phyloP scores from a whole-genome alignment of 2,329 filamentous ascomycete species.

The Phialophora tarda region DNA sequence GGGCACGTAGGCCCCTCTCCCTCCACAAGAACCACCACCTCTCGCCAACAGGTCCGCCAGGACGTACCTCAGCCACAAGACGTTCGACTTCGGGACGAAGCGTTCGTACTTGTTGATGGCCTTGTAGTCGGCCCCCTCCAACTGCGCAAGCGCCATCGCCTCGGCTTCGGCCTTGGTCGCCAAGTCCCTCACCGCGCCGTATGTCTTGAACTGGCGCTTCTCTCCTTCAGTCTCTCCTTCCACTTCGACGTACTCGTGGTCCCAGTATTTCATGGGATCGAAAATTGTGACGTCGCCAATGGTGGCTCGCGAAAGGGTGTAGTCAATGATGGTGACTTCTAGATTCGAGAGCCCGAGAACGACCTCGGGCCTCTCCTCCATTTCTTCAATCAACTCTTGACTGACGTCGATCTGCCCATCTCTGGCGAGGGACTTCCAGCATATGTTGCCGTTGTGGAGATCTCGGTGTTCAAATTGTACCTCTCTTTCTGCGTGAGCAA shows the following conservation, averaged over 20 bases:
- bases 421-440: slow-evolving; percentile 54
- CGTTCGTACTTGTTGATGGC: slow-evolving; percentile 54
- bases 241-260: slow-evolving; percentile 14
- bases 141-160: slow-evolving; percentile 39
- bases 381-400: slow-evolving; percentile 42
- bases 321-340: slow-evolving; percentile 70
- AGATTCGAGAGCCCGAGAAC: slow-evolving; percentile 59
- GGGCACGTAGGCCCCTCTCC: slow-evolving; percentile 24
- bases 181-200: slow-evolving; percentile 29
- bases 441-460: slow-evolving; percentile 70
- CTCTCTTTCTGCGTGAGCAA: slow-evolving; percentile 66
- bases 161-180: slow-evolving; percentile 25
- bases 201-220: slow-evolving; percentile 27
- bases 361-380: slow-evolving; percentile 44
- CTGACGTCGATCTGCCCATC: slow-evolving; percentile 45
- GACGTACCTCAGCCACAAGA: slow-evolving; percentile 68
- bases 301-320: slow-evolving; percentile 68
- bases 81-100: slow-evolving; percentile 66
- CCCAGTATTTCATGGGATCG: slow-evolving; percentile 29
- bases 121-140: slow-evolving; percentile 46
- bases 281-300: slow-evolving; percentile 43
- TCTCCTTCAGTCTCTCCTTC: slow-evolving; percentile 26
- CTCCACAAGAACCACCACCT: slow-evolving; percentile 11
- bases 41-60: slow-evolving; percentile 58
- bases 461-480: slow-evolving; percentile 70